Base-by-base conservation (phyloP, 306 rosid genomes). In the Coriaria nepalensis region DNA sequence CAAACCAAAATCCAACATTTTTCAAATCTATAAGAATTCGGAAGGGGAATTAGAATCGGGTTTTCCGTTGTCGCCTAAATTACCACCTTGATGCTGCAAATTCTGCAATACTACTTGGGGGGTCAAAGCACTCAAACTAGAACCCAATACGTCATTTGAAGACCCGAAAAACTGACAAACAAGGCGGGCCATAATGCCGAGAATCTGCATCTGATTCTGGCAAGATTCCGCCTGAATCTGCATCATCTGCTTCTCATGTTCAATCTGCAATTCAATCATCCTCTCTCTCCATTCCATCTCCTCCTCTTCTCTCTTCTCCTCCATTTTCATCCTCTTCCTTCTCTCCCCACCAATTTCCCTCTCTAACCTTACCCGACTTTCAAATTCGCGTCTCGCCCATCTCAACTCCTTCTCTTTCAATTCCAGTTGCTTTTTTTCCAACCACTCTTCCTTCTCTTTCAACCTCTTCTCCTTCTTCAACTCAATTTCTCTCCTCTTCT, bases 251-350 rank as follows among this genome's bases (percentile, higher is more conserved):
- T 79, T 82, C 72, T 88, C 96, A 15, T 88, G 95, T 15, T 83
- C 88, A 44, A 88, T 69, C 71, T 83, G 97, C 95, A 88, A 61
- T 0, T 69, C 78, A 50, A 80, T 57, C 82, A 83, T 76, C 65
- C 82, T 77, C 66, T 78, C 83, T 72, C 83, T 73, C 97, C 97
- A 88, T 41, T 88, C 90, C 86, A 83, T 78, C 73, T 76, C 86
- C 61, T 78, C 93, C 64, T 76, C 86, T 56, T 78, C 93, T 76
- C 82, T 78, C 77, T 62, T 74, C 79, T 80, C 85, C 71, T 78
- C 93, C 73, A 73, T 66, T 36, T 55, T 70, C 86, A 49, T 76
- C 73, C 93, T 62, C 71, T 78, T 48, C 39, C 60, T 53, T 55
- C 86, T 47, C 47, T 81, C 86, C 13, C 73, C 88, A 14, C 47